Percentiles rank a stretch among this genome's conserved stretches.
Evolutionary conservation across 176 grass and related monocot species (phyloP).

Genomic region (Carex myosuroides): DNA sequence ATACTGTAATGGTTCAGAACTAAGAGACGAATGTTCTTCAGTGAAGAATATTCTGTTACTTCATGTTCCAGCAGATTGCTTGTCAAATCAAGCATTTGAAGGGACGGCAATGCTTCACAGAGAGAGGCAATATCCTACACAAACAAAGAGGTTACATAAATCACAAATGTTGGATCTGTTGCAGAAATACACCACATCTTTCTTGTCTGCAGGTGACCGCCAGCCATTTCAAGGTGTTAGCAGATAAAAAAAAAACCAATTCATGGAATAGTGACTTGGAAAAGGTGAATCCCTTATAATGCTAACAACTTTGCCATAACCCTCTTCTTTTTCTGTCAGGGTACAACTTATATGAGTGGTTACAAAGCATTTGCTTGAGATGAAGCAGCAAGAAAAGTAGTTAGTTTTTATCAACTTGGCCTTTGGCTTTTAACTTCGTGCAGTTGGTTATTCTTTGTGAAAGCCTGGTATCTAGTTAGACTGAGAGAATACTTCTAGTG

Average conservation of each 20-base stretch:
- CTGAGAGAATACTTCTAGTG: not conserved
- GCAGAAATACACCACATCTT: not conserved
- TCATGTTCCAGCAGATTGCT: slow-evolving; percentile 72
- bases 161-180: not conserved
- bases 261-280: not conserved
- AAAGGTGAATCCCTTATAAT: not conserved
- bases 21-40: slow-evolving; percentile 49
- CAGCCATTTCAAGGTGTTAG: not conserved
- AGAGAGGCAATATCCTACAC: slow-evolving; percentile 65
- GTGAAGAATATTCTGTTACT: slow-evolving; percentile 32
- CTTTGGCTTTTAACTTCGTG: not conserved
- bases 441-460: not conserved
- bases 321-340: not conserved
- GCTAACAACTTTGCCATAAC: not conserved
- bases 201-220: not conserved
- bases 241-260: not conserved
- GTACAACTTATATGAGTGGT: not conserved
- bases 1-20: slow-evolving; percentile 78
- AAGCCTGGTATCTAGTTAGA: not conserved
- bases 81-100: slow-evolving; percentile 86
- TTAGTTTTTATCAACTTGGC: not conserved
- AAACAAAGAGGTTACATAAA: not conserved
- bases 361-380: not conserved
- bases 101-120: slow-evolving; percentile 65
- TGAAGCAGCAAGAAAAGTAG: not conserved